Base-by-base conservation (phyloP, 495 filamentous ascomycete species). In the Xanthoparmelia taractica region DNA sequence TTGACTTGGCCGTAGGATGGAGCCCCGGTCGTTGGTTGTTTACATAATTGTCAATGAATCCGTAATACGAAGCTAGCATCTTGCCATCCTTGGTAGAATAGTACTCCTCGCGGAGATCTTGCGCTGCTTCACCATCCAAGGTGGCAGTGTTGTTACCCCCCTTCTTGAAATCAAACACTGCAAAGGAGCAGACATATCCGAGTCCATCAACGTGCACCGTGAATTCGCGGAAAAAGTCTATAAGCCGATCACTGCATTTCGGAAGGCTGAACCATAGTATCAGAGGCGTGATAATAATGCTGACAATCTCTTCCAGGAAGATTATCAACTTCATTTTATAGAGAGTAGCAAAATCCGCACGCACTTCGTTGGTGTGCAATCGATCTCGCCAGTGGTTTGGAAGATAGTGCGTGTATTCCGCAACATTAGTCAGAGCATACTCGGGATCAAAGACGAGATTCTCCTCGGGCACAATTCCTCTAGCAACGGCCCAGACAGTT, bases 161-260 rank as follows among this genome's bases (percentile, higher is more conserved):
- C 69, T 88, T 92, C 73, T 96, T 90, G 78, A 97, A 98, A 66
- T 96, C 89, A 67, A 98, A 98, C n/a, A 96, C 90, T 25, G 92
- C 94, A 75, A 96, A 97, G 18, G 90, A 95, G 73, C 94, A 98
- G 25, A 97, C 89, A 70, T 96, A 91, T 41, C 94, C 94, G 62
- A 98, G 81, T 0, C 94, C 94, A 75, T 98, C 95, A 15, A 98
- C 91, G 68, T 97, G 93, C 25, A 98, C 85, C 2, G 94, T 96
- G 69, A 96, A 97, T 71, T 98, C 94, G 20, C 94, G 84, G 76
- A 98, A 97, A 75, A 98, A 98, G 70, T 98, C 94, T 58, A 98
- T 88, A 63, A 97, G 84, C 59, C 90, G 89, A 69, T 97, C 95
- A 72, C 87, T 91, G 75, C 88, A 92, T 70, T 88, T 90, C 8